These are phyloP conservation scores for Oenanthe javanica DNA, from an alignment of 140 eudicot genomes.

Conservation along the genomic window DNA sequence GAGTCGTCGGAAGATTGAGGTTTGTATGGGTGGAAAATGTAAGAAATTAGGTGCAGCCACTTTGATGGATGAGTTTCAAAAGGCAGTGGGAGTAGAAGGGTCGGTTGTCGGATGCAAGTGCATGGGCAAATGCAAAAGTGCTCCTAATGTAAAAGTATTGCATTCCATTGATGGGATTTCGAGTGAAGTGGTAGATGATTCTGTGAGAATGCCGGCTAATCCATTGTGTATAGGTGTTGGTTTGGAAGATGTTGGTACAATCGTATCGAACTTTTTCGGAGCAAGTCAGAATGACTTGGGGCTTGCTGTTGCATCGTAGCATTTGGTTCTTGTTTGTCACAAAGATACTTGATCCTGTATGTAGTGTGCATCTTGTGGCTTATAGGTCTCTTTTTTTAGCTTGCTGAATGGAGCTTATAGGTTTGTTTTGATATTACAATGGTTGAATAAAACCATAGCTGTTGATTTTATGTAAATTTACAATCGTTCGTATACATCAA, in stretches of 20 bases:
- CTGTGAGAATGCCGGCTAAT: conserved; percentile 4
- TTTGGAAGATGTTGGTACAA: conserved; percentile 56
- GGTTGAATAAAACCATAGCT: neutral
- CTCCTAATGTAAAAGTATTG: conserved; percentile 60
- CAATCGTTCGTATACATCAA: neutral
- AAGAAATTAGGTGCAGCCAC: conserved; percentile 67
- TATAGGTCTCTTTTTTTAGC: neutral
- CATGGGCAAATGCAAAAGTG: conserved; percentile 79
- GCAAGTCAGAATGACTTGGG: conserved; percentile 13
- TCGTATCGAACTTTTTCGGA: conserved; percentile 47
- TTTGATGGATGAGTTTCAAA: conserved; percentile 51
- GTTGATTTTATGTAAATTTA: neutral
- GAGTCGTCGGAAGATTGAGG: conserved; percentile 59
- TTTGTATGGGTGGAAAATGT: conserved; percentile 95
- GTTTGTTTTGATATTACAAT: neutral
- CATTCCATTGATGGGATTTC: neutral
- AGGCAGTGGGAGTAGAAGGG: conserved; percentile 42
- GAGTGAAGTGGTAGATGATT: neutral
- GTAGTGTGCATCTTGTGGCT: neutral
- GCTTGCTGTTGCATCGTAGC: conserved; percentile 13
- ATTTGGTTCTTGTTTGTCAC: neutral
- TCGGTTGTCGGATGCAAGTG: conserved; percentile 73
- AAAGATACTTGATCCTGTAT: neutral
- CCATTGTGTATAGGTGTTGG: conserved; percentile 69
- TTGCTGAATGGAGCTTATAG: neutral